Evolutionary conservation across 768 basidiomycete species (phyloP), one percentile per base, ranked within the genome.

Genomic region (Dentipellis fragilis): DNA sequence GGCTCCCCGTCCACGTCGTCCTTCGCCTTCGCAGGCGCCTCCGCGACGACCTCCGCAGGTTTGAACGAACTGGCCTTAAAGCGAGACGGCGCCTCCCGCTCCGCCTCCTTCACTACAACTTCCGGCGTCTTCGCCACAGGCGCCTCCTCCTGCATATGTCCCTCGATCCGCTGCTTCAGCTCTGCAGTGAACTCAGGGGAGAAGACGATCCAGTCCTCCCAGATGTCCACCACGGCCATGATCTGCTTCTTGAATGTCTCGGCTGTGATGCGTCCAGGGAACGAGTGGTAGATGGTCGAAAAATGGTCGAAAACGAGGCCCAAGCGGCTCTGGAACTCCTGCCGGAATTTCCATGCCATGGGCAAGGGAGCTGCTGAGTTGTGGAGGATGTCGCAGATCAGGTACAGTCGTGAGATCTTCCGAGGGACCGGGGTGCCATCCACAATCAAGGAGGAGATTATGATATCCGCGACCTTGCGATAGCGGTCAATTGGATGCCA

Each of bases 171-270:
- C 54, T 69, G 70, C 22, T 91, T 76, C 14, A 95, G 76, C 62
- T 86, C 83, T 2, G 76, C 65, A 0, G 89, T 93, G 64, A 88
- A 89, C 54, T 94, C 89, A 2, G 87, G 88, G 52, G 90, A 78
- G 66, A 98, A 98, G 35, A 97, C 89, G 56, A 98, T 94, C 93
- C 94, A 95, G 67, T 96, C 87, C 66, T 97, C 96, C 93, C 96
- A 97, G 34, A 97, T 86, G 64, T 97, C 94, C 5, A 98, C 78
- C 16, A 98, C 83, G 8, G 84, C 73, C 5, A 82, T 84, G 57
- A 98, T 91, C 69, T 97, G 92, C 61, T 86, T 87, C 73, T 89
- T 94, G 78, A 98, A 99, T 1, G 87, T 85, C 61, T 98, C 94
- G 11, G 95, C 95, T 2, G 93, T 95, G 67, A 99, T 93, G 51